These are phyloP conservation scores for Botrytis galanthina DNA, from an alignment of 2,329 filamentous ascomycete species.

Conservation along the genomic window DNA sequence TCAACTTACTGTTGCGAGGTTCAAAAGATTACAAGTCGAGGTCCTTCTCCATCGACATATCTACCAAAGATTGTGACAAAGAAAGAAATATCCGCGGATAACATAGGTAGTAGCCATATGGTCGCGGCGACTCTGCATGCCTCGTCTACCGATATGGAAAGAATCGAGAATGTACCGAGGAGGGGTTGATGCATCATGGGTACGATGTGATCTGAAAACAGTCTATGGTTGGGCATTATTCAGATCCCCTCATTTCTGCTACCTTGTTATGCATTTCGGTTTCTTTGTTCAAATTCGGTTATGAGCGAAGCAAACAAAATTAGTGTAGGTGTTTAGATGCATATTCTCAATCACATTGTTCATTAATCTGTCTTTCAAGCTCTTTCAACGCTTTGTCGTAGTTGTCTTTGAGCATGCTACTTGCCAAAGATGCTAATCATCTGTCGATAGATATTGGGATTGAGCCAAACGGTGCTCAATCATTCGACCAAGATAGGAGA, in stretches of 20 bases:
- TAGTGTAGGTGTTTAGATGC: neutral
- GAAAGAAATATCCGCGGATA: constrained; percentile 15
- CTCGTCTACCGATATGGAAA: constrained; percentile 18
- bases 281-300: constrained; percentile 20
- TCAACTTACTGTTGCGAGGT: constrained; percentile 25
- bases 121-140: constrained; percentile 19
- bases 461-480: neutral
- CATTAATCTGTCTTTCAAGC: neutral
- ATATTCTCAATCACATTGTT: constrained; percentile 8
- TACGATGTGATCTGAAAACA: neutral
- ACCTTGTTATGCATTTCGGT: constrained; percentile 14
- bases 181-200: constrained; percentile 11
- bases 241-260: constrained; percentile 17
- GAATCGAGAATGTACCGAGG: constrained; percentile 7
- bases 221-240: neutral
- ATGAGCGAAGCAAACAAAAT: neutral
- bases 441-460: neutral
- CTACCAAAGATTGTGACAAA: constrained; percentile 18
- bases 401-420: neutral
- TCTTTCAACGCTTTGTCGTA: constrained; percentile 4
- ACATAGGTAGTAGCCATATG: constrained; percentile 20
- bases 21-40: constrained; percentile 17
- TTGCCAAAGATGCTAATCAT: neutral
- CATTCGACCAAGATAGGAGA: neutral
- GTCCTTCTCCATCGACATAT: constrained; percentile 20